Evolutionary conservation across 306 rosid genomes (phyloP), one percentile per base, ranked within the genome.

Genomic region (Styphnolobium japonicum): DNA sequence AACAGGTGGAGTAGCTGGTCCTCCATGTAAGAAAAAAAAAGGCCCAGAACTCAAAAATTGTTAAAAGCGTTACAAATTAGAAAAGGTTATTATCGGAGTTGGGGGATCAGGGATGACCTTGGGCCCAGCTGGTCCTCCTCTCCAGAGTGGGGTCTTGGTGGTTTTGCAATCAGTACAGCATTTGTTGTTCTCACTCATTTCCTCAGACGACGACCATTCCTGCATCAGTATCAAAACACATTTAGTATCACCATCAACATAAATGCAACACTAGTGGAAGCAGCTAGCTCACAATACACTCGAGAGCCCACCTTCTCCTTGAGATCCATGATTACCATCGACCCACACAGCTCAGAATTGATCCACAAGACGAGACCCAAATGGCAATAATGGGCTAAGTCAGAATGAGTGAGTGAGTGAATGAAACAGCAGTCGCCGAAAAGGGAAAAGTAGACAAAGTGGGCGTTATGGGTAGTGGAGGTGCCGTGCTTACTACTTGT

Each of bases 121-220:
- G 27, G 95, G 93, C 7, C 98, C 90, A 81, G 91, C 90, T 4
- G 96, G 96, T 58, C 97, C 98, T 61, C 79, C 89, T 66, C 97
- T 84, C 98, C 98, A 94, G 12, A 94, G 79, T 23, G 98, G 97
- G 3, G 98, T 92, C 57, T 82, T 88, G 4, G 93, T 90, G 70
- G 96, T 81, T 73, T 84, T 86, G 89, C 97, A 94, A 43, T 84
- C 85, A 25, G 78, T 10, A 27, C 97, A 94, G 45, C 80, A 81
- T 71, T 83, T 94, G 66, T 82, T 79, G 65, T 33, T 70, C 82
- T 67, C 88, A 14, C 43, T 18, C 46, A 46, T 46, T n/a, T 70
- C 85, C n/a, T 66, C 68, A 23, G 62, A 29, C 36, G 62, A 29
- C 36, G 77, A 49, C 37, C 80, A 75, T 77, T 81, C 87, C 96